phyloP scores from a whole-genome alignment of 495 filamentous ascomycete species.

The Zalerion maritima region DNA sequence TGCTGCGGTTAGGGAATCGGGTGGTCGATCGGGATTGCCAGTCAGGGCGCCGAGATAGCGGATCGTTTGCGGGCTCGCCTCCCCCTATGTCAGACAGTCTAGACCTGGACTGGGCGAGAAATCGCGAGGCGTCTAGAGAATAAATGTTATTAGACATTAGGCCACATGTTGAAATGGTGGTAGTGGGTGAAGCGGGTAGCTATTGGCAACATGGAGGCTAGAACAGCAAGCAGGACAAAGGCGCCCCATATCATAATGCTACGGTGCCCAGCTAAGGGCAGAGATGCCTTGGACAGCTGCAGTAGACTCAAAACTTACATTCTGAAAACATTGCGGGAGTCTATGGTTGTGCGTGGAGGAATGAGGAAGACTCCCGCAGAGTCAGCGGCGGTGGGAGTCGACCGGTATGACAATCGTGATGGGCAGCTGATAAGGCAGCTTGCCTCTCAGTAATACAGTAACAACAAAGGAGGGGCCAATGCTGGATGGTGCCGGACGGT shows the following conservation, averaged over 20 bases:
- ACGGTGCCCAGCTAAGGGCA: not conserved
- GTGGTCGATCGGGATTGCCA: no score
- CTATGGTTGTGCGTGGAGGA: constrained; percentile 6
- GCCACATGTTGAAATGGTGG: constrained; percentile 1
- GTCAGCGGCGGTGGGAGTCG: constrained; percentile 2
- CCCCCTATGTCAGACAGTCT: constrained; percentile 47
- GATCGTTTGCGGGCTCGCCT: constrained; percentile 45
- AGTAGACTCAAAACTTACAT: no score
- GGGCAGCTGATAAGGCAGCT: not conserved
- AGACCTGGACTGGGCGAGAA: constrained; percentile 94
- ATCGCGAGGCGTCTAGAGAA: constrained; percentile 77
- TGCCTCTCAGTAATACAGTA: not conserved
- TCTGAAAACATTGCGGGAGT: constrained; percentile 76
- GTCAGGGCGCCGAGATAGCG: constrained; percentile 9
- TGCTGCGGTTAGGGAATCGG: constrained; percentile 16
- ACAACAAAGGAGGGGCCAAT: no score
- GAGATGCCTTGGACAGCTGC: constrained; percentile 1
- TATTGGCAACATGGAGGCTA: no score
- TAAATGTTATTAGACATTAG: constrained; percentile 2
- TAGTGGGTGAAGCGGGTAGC: constrained; percentile 1
- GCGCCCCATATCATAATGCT: no score
- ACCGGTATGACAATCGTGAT: constrained; percentile 5
- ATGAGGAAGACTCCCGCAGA: constrained; percentile 19
- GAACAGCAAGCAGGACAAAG: no score
- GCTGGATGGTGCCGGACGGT: no score